Evolutionary conservation across 306 rosid genomes (phyloP).

Genomic region (Sicyos edulis): DNA sequence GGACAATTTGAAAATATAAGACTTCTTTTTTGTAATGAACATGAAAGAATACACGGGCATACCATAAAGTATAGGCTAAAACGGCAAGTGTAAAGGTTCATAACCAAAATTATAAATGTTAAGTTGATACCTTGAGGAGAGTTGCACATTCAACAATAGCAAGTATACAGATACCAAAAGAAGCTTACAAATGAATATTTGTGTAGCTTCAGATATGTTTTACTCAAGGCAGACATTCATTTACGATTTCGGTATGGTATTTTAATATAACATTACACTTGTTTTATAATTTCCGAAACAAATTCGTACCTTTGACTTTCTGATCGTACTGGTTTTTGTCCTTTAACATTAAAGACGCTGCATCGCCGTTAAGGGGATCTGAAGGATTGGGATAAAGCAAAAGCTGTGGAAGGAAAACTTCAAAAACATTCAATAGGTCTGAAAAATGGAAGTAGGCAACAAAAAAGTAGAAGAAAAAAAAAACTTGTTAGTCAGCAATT

Average conservation of each 20-base stretch:
- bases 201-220: not conserved
- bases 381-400: conserved; percentile 95
- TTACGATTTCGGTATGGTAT: not conserved
- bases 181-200: not conserved
- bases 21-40: too few species aligned
- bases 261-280: not conserved
- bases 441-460: conserved; percentile 21
- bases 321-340: conserved; percentile 71
- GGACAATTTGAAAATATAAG: not conserved
- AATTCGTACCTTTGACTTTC: conserved; percentile 77
- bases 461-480: not conserved
- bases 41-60: too few species aligned
- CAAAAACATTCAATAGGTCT: conserved; percentile 92
- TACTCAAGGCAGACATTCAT: not conserved
- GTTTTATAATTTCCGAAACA: not conserved
- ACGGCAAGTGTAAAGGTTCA: not conserved
- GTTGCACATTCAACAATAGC: not conserved
- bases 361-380: conserved; percentile 95
- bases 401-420: conserved; percentile 97
- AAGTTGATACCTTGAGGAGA: not conserved
- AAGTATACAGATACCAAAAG: not conserved
- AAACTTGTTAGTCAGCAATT: not conserved
- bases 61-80: not conserved
- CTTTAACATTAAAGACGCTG: conserved; percentile 93
- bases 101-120: not conserved